A percentile compares a stretch with the other conserved stretches of the same genome.
Conservation (phyloP, 2,329 filamentous ascomycete genomes). For the Beauveria bassiana region DNA sequence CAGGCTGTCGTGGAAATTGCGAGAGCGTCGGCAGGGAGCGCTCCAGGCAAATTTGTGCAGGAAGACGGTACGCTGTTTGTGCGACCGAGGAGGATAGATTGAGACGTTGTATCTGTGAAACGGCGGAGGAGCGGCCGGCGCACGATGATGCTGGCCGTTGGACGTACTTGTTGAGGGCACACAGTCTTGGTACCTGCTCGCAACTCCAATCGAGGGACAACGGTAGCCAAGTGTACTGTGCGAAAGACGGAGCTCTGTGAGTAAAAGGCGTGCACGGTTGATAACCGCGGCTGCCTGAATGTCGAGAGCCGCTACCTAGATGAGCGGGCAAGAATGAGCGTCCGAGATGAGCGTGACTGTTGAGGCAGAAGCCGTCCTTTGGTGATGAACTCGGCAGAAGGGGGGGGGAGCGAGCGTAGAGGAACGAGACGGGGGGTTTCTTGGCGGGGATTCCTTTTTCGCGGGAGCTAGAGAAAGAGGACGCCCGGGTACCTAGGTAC, state of each 20-base stretch:
- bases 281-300: not conserved
- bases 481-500: not conserved
- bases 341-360: not conserved
- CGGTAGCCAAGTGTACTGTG: not conserved
- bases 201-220: not conserved
- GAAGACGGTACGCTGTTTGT: not conserved
- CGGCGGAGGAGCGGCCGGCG: slow-evolving; percentile 2
- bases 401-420: not conserved
- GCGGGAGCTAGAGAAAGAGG: not conserved
- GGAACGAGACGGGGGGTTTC: not conserved
- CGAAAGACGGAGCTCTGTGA: not conserved
- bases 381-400: not conserved
- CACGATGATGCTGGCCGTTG: slow-evolving; percentile 2
- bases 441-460: not conserved
- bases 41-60: not conserved
- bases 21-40: not conserved
- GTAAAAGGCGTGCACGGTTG: slow-evolving; percentile 1
- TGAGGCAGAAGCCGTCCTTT: not conserved
- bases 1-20: not conserved
- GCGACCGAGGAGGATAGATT: not conserved
- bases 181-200: not conserved
- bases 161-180: not conserved
- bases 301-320: not conserved
- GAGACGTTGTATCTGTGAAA: not conserved
- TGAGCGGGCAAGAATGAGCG: not conserved